These are phyloP conservation scores for Aureobasidium sp. DNA, from an alignment of 2,329 filamentous ascomycete species.

Conservation along the genomic window DNA sequence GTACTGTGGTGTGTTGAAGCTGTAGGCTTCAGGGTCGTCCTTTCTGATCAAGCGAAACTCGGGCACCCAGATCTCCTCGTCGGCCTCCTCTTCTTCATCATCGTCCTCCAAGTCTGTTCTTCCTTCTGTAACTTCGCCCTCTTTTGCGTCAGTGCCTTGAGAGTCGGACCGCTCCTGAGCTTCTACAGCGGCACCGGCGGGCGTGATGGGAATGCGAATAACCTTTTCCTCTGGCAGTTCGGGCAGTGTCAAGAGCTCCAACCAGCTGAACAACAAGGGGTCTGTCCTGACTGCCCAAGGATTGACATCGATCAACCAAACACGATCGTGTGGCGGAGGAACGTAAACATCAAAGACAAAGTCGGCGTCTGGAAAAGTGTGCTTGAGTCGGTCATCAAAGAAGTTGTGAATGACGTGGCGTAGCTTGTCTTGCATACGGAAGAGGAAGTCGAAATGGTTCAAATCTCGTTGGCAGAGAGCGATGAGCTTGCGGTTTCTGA, in stretches of 20 bases:
- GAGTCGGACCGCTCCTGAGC: neutral
- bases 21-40: conserved; percentile 81
- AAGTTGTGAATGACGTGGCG: conserved; percentile 63
- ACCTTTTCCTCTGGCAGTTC: conserved; percentile 37
- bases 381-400: conserved; percentile 63
- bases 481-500: conserved; percentile 69
- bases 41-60: conserved; percentile 76
- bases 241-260: conserved; percentile 68
- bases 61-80: conserved; percentile 49
- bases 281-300: conserved; percentile 89
- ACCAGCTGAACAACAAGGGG: conserved; percentile 79
- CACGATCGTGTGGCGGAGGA: conserved; percentile 61
- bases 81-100: conserved; percentile 43
- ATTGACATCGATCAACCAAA: conserved; percentile 89
- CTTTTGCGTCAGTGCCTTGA: neutral
- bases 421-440: conserved; percentile 55
- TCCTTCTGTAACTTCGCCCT: neutral
- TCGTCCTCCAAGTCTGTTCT: conserved; percentile 25
- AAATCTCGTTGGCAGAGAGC: conserved; percentile 82
- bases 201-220: conserved; percentile 12
- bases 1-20: conserved; percentile 77
- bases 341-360: conserved; percentile 93
- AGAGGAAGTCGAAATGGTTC: conserved; percentile 82
- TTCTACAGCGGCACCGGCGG: neutral
- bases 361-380: conserved; percentile 72